phyloP scores from a whole-genome alignment of 2,329 filamentous ascomycete species.

The Diaporthe sp. region DNA sequence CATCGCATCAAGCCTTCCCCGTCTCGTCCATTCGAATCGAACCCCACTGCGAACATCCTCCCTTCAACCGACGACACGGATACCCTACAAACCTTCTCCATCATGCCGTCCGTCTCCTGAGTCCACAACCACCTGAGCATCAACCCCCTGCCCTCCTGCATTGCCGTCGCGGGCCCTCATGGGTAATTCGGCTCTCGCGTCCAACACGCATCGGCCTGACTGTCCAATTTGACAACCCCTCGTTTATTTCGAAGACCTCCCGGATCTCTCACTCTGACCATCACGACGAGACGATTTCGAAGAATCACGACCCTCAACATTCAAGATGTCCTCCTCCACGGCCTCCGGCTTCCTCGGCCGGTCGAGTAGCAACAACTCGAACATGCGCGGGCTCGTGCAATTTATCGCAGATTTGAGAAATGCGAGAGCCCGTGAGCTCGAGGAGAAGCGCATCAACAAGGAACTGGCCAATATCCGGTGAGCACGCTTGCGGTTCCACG shows the following conservation, averaged over 20 bases:
- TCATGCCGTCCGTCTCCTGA: constrained; percentile 36
- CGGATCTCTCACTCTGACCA: background rate
- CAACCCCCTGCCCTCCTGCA: constrained; percentile 5
- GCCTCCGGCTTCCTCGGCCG: constrained; percentile 75
- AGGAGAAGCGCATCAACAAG: constrained; percentile 99
- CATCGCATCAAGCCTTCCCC: constrained; percentile 30
- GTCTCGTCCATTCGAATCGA: constrained; percentile 24
- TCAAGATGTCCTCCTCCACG: constrained; percentile 67
- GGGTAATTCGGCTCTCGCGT: constrained; percentile 38
- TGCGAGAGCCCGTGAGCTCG: constrained; percentile 91
- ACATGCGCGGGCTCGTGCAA: constrained; percentile 90
- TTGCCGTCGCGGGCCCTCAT: constrained; percentile 37
- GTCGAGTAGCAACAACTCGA: constrained; percentile 74
- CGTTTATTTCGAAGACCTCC: background rate
- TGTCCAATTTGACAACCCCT: constrained; percentile 18
- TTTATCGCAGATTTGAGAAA: constrained; percentile 98
- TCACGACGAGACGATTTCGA: constrained; percentile 15
- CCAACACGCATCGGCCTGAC: constrained; percentile 39
- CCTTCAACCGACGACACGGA: background rate
- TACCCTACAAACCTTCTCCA: background rate
- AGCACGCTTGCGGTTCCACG: constrained; percentile 44
- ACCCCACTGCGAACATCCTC: background rate
- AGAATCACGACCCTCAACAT: constrained; percentile 30
- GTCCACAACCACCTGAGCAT: constrained; percentile 15
- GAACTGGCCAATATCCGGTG: constrained; percentile 96